Percentiles rank a stretch among this genome's conserved stretches.
Conservation (phyloP, 2,329 filamentous ascomycete species). For the Neophaeococcomyces aloes region DNA sequence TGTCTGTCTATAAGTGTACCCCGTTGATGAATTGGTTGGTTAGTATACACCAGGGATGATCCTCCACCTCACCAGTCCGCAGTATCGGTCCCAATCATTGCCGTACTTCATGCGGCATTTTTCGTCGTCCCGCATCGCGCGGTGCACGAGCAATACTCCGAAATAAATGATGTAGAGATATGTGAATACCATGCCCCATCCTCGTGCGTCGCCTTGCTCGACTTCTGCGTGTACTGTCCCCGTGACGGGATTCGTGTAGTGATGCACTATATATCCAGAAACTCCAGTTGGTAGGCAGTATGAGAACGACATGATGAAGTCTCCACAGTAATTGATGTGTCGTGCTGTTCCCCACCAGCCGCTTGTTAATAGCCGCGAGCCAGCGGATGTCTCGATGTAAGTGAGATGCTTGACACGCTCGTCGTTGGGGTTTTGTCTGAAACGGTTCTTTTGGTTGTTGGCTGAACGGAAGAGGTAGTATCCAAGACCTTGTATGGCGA, state of each 20-base stretch:
- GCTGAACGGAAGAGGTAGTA: slow-evolving; percentile 88
- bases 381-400: slow-evolving; percentile 74
- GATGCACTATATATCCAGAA: slow-evolving; percentile 64
- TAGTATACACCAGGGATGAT: slow-evolving; percentile 85
- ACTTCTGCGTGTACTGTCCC: slow-evolving; percentile 53
- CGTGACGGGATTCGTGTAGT: slow-evolving; percentile 38
- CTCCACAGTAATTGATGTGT: slow-evolving; percentile 92
- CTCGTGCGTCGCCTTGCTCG: slow-evolving; percentile 60
- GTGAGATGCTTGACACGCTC: slow-evolving; percentile 67
- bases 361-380: slow-evolving; percentile 68
- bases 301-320: slow-evolving; percentile 89
- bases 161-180: slow-evolving; percentile 97
- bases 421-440: slow-evolving; percentile 77
- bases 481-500: slow-evolving; percentile 58
- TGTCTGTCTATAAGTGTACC: too few species aligned
- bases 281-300: slow-evolving; percentile 79
- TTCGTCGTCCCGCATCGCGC: slow-evolving; percentile 76
- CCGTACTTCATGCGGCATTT: slow-evolving; percentile 90
- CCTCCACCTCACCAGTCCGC: slow-evolving; percentile 65
- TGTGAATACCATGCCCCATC: slow-evolving; percentile 78
- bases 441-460: slow-evolving; percentile 90
- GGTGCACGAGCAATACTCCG: slow-evolving; percentile 72
- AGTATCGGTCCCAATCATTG: slow-evolving; percentile 83
- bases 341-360: slow-evolving; percentile 91
- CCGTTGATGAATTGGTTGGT: too few species aligned